phyloP scores from a whole-genome alignment of 441 rosid species.

The Manihot esculenta region DNA sequence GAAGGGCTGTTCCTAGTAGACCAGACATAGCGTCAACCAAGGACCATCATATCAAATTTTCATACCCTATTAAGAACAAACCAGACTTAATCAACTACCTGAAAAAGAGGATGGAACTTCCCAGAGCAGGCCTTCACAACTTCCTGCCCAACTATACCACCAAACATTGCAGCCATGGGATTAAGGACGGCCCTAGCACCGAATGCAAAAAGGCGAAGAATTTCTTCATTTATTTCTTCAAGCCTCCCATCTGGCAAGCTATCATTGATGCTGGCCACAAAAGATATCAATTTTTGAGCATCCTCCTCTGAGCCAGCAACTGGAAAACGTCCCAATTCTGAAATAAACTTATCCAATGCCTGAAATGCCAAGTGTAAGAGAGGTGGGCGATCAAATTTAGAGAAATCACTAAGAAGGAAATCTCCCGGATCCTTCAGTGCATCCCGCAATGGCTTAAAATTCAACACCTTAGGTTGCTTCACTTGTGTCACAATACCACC shows the following conservation, averaged over 20 bases:
- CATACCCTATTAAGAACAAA: not conserved
- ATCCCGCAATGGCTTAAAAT: conserved; percentile 71
- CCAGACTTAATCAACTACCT: conserved; percentile 39
- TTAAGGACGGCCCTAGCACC: conserved; percentile 89
- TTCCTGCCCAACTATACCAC: conserved; percentile 95
- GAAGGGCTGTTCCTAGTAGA: not conserved
- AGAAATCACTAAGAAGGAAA: conserved; percentile 83
- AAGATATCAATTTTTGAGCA: conserved; percentile 62
- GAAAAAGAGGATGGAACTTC: conserved; percentile 87
- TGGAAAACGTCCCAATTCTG: conserved; percentile 63
- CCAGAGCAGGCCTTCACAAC: conserved; percentile 97
- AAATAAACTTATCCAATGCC: conserved; percentile 72
- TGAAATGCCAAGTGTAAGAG: conserved; percentile 86
- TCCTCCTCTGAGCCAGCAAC: conserved; percentile 87
- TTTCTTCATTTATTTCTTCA: conserved; percentile 60
- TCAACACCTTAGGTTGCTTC: conserved; percentile 75
- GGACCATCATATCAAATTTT: not conserved
- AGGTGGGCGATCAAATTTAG: conserved; percentile 87
- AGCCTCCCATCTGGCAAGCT: conserved; percentile 57
- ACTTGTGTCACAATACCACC: conserved; percentile 96
- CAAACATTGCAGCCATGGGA: conserved; percentile 98
- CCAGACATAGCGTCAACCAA: not conserved
- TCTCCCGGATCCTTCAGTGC: conserved; percentile 86
- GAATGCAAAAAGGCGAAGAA: conserved; percentile 74
- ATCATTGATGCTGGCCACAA: conserved; percentile 56